These are phyloP conservation scores for Saccharomyces hybrid DNA, from an alignment of 1,139 yeast species.

Conservation along the genomic window DNA sequence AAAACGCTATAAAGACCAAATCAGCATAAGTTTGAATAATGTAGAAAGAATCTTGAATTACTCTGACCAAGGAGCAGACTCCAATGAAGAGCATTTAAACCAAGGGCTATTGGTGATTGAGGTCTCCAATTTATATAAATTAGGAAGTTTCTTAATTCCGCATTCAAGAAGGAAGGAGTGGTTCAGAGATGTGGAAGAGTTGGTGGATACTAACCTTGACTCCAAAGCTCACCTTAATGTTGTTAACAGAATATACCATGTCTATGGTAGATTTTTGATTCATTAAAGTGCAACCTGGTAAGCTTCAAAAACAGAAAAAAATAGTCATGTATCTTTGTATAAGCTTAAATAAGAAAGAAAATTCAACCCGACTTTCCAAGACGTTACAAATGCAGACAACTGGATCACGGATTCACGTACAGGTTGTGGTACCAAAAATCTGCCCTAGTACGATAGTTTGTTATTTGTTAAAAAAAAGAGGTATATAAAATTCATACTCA, in stretches of 20 bases:
- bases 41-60: conserved; percentile 46
- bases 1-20: conserved; percentile 22
- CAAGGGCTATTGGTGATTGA: conserved; percentile 52
- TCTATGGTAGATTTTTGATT: conserved; percentile 36
- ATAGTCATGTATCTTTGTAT: neutral
- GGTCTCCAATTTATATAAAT: conserved; percentile 44
- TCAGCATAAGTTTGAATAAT: conserved; percentile 48
- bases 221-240: conserved; percentile 37
- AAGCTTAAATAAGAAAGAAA: neutral
- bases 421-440: neutral
- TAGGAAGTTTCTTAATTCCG: conserved; percentile 46
- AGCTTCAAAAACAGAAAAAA: neutral
- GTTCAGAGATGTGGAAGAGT: conserved; percentile 49
- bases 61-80: conserved; percentile 14
- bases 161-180: conserved; percentile 41
- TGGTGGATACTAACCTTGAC: conserved; percentile 32
- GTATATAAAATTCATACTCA: neutral
- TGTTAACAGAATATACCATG: conserved; percentile 49
- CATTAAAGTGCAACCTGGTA: neutral
- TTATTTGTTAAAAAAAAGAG: neutral
- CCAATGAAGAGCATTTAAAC: conserved; percentile 24
- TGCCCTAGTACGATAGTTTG: neutral
- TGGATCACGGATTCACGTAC: neutral
- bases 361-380: too few relatives aligned
- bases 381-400: neutral